phyloP scores from a whole-genome alignment of 768 basidiomycete genomes.

The Tephrocybe rancida region DNA sequence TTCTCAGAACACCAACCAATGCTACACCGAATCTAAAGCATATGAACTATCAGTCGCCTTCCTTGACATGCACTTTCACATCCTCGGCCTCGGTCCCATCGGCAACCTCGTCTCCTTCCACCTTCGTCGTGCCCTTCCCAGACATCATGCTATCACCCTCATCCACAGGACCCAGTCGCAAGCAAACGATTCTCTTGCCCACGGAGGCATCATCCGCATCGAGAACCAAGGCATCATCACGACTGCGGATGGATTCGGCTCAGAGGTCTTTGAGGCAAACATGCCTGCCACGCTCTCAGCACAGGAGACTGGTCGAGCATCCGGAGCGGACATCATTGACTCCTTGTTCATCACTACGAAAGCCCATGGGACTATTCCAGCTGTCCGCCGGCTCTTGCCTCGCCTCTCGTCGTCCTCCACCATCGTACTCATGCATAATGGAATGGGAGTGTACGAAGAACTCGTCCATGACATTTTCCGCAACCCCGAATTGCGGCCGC shows the following conservation, averaged over 20 bases:
- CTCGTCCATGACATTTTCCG: constrained; percentile 70
- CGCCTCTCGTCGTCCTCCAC: constrained; percentile 72
- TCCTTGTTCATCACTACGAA: constrained; percentile 86
- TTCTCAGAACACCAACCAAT: background rate
- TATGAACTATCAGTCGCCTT: background rate
- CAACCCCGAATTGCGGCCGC: constrained; percentile 72
- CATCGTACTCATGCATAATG: constrained; percentile 92
- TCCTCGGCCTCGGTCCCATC: constrained; percentile 82
- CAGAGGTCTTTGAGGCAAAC: constrained; percentile 45
- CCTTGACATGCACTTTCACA: constrained; percentile 66
- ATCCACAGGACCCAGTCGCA: constrained; percentile 59
- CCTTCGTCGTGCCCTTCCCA: constrained; percentile 62
- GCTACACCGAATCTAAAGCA: background rate
- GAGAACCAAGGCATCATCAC: constrained; percentile 50
- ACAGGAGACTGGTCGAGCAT: constrained; percentile 8
- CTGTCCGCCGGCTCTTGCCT: constrained; percentile 59
- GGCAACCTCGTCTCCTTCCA: constrained; percentile 84
- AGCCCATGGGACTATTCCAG: constrained; percentile 61
- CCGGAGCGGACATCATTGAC: constrained; percentile 48
- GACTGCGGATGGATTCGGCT: constrained; percentile 45
- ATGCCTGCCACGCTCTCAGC: background rate
- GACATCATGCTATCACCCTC: constrained; percentile 60
- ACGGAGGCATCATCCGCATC: constrained; percentile 43
- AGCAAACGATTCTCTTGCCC: constrained; percentile 33
- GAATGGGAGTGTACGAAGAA: constrained; percentile 89